These are phyloP conservation scores for Clonostachys rosea DNA, from an alignment of 2,329 filamentous ascomycete genomes.

Conservation along the genomic window DNA sequence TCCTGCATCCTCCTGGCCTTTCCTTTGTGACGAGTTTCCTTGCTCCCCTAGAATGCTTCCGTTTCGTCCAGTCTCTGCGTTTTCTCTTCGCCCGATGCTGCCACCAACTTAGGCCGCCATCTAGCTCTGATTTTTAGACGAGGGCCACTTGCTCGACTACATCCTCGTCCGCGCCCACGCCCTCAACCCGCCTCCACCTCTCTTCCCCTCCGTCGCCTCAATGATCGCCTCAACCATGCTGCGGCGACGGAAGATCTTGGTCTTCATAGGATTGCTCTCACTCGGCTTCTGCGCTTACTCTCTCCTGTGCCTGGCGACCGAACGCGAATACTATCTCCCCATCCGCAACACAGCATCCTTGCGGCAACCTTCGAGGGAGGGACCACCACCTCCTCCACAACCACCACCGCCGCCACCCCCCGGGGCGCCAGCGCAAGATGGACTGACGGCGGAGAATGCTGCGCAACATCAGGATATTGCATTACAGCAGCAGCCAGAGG, in stretches of 20 bases:
- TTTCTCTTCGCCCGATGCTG: no score
- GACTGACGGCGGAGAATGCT: neutral
- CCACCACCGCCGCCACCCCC: neutral
- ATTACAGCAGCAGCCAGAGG: slow-evolving; percentile 8
- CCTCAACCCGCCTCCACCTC: neutral
- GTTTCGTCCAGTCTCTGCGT: no score
- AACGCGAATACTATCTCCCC: neutral
- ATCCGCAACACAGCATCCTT: no score
- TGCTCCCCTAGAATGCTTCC: no score
- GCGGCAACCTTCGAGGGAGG: neutral
- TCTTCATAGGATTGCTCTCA: slow-evolving; percentile 25
- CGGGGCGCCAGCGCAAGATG: neutral
- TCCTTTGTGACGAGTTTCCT: no score
- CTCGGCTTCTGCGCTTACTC: slow-evolving; percentile 29
- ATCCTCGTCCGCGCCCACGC: neutral
- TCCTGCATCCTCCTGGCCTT: no score
- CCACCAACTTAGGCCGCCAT: no score
- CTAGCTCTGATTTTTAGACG: no score
- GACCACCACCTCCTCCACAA: neutral
- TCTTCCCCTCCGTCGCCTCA: neutral
- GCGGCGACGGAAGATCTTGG: slow-evolving; percentile 32
- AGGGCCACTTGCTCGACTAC: neutral
- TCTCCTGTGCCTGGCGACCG: slow-evolving; percentile 10
- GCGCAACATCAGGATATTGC: slow-evolving; percentile 1
- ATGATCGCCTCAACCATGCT: slow-evolving; percentile 12